Evolutionary conservation across 176 grass and related monocot genomes (phyloP), one percentile per base, ranked within the genome.

Genomic region (Musa schizocarpa): DNA sequence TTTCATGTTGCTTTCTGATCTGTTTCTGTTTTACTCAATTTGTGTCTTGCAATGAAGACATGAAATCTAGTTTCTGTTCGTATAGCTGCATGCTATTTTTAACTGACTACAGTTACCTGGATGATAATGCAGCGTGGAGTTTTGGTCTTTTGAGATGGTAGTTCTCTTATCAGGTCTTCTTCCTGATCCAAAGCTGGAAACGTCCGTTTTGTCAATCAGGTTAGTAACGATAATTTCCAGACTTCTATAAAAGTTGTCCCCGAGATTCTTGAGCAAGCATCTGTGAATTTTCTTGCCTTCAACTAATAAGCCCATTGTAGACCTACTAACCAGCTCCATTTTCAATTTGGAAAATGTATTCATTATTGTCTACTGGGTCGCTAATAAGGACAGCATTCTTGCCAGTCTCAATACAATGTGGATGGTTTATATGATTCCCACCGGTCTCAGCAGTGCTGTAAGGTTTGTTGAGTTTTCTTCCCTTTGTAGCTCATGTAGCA

Each of bases 341-440:
- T 57, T 57, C 13, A 16, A 57, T 57, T 16, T 16, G 13, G 13
- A 57, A 57, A 64, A 43, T 6, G 34, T 43, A 43, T 43, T 43
- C 34, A 43, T 49, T 50, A 49, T 9, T 69, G 13, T 69, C 9
- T 6, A n/a, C 19, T 69, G 29, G 13, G 13, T 50, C 48, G 29
- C 67, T 69, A 69, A 69, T 1, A 69, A 68, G 29, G 59, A 53
- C 76, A 17, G 54, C 65, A 74, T 20, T 77, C 67, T 63, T 81
- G 52, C 54, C 85, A 90, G 93, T 79, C 84, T 93, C 73, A 97
- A 86, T 58, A 97, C 93, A 83, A 97, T 97, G 88, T 93, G 90
- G 90, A 88, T 97, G 85, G 87, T 97, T 68, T 92, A 97, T 88
- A 97, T 85, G 85, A 92, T 92, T 79, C 93, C 93, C 81, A 97